Percentiles rank a stretch among this genome's conserved stretches.
Evolutionary conservation across 352 stramenopile genomes (phyloP).

Genomic region (Phytophthora pini): DNA sequence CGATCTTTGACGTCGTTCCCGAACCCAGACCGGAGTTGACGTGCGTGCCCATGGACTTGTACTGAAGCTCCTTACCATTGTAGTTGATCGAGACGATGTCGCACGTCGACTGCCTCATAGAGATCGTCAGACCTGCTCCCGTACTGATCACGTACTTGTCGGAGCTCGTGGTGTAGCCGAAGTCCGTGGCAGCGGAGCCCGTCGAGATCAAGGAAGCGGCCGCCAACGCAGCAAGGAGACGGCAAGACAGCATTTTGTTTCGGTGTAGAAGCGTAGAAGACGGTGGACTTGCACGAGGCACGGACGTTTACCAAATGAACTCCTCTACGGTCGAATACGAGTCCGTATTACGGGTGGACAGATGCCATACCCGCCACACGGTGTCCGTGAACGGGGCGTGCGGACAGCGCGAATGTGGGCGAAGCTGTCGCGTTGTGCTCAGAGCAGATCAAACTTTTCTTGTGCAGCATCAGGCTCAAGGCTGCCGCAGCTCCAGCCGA

Average conservation of each 20-base stretch:
- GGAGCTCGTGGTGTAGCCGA: constrained; percentile 39
- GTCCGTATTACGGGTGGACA: constrained; percentile 4
- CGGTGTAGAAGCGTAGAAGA: neutral
- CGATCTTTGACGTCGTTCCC: constrained; percentile 36
- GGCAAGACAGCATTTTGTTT: constrained; percentile 23
- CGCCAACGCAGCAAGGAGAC: constrained; percentile 16
- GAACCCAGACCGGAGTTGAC: constrained; percentile 50
- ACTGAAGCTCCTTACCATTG: constrained; percentile 50
- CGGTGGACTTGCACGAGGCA: constrained; percentile 1
- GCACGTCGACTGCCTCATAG: constrained; percentile 46
- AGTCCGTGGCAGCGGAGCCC: constrained; percentile 27
- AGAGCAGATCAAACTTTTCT: constrained; percentile 7
- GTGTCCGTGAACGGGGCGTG: constrained; percentile 20
- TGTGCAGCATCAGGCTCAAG: constrained; percentile 25
- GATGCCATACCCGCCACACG: constrained; percentile 13
- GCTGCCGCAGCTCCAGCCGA: constrained; percentile 3
- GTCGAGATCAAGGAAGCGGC: constrained; percentile 17
- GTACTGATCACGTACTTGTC: constrained; percentile 49
- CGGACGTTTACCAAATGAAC: constrained; percentile 20
- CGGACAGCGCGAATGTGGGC: constrained; percentile 19
- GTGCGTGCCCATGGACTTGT: constrained; percentile 49
- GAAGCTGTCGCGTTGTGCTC: constrained; percentile 11
- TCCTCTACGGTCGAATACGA: constrained; percentile 1
- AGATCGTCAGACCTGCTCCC: constrained; percentile 37
- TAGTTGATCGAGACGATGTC: constrained; percentile 51